Percentiles rank a stretch among this genome's conserved stretches.
phyloP scores from a whole-genome alignment of 257 asterid species.

The Nicotiana obtusifolia region DNA sequence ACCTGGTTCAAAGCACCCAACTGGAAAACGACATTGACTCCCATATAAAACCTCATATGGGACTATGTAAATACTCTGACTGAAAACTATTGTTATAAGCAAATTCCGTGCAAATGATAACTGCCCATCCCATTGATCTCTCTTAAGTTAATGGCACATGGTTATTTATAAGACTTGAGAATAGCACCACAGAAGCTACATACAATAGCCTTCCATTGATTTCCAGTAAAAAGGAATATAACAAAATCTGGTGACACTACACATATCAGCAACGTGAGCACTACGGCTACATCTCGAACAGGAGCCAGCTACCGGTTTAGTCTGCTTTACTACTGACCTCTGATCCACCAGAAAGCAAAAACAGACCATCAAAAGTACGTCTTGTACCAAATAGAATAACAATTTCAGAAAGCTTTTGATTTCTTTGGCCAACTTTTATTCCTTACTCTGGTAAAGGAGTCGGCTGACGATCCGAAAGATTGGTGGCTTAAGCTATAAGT shows the following conservation, averaged over 20 bases:
- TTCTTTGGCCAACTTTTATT: no score
- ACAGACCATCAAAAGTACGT: slow-evolving; percentile 41
- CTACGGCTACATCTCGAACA: slow-evolving; percentile 67
- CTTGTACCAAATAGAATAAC: not conserved
- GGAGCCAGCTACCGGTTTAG: slow-evolving; percentile 62
- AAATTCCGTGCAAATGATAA: no score
- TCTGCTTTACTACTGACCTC: slow-evolving; percentile 42
- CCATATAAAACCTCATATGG: no score
- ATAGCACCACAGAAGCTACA: slow-evolving; percentile 65
- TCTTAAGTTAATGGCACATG: no score
- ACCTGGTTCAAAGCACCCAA: no score
- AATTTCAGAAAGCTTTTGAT: not conserved
- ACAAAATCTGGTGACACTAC: slow-evolving; percentile 66
- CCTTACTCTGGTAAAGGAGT: no score
- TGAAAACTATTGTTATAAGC: no score
- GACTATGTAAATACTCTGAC: no score
- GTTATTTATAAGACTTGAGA: slow-evolving; percentile 54
- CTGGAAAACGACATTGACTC: no score
- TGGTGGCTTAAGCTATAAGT: not conserved
- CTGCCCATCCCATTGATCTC: no score
- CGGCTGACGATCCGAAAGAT: not conserved
- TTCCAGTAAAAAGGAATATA: slow-evolving; percentile 54
- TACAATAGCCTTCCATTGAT: slow-evolving; percentile 65
- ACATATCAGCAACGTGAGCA: slow-evolving; percentile 71
- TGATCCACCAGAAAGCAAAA: slow-evolving; percentile 83